A percentile compares a stretch with the other conserved stretches of the same genome.
These are phyloP conservation scores for Cyclocybe cylindracea DNA, from an alignment of 768 basidiomycete species.

Conservation along the genomic window DNA sequence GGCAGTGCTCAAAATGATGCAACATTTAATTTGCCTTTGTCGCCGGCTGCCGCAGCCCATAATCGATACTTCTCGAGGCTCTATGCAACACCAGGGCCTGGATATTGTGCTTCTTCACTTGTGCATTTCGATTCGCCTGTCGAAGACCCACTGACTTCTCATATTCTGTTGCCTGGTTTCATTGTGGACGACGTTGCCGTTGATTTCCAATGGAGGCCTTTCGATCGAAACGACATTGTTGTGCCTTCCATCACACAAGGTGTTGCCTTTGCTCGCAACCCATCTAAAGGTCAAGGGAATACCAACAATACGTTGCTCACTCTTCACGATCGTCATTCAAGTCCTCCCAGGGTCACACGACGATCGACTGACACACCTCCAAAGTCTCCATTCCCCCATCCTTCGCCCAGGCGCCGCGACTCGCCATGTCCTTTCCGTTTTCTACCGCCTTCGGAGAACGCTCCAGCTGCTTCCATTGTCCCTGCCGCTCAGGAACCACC, in stretches of 20 bases:
- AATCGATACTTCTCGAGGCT: conserved; percentile 19
- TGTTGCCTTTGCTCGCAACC: conserved; percentile 6
- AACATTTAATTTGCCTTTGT: not conserved
- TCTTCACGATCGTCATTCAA: not conserved
- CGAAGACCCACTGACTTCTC: conserved; percentile 48
- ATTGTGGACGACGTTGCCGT: conserved; percentile 40
- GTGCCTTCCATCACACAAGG: conserved; percentile 14
- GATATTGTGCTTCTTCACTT: conserved; percentile 28
- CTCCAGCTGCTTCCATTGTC: not conserved
- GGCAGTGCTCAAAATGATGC: too few relatives aligned
- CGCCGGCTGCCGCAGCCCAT: conserved; percentile 8
- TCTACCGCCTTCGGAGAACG: too few relatives aligned
- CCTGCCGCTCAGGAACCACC: not conserved
- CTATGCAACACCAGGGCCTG: conserved; percentile 55
- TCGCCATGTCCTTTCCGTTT: too few relatives aligned
- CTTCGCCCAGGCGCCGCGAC: too few relatives aligned
- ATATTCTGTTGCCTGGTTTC: conserved; percentile 29
- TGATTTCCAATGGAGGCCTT: conserved; percentile 61
- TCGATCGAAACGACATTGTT: conserved; percentile 33
- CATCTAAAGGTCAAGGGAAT: not conserved
- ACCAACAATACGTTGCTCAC: not conserved
- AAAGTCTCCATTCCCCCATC: not conserved
- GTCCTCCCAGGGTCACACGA: not conserved
- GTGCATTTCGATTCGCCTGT: conserved; percentile 55
- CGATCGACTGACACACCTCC: not conserved